These are phyloP conservation scores for Circinella umbellata DNA, from an alignment of 371 early-diverging fungal species.

Conservation along the genomic window DNA sequence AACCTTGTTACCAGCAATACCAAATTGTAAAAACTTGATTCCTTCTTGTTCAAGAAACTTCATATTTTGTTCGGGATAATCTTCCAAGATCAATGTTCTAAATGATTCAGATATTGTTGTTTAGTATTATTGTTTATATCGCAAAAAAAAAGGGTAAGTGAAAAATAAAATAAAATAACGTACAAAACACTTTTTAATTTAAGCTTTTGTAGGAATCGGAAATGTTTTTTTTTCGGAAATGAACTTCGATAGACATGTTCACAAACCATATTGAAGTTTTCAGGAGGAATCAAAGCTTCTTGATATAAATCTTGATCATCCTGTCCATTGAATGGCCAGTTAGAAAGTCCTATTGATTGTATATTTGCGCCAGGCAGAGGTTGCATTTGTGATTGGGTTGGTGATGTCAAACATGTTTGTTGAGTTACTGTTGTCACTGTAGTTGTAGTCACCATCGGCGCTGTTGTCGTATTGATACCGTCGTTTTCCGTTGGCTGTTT, in stretches of 20 bases:
- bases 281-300: conserved; percentile 83
- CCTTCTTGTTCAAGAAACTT: conserved; percentile 86
- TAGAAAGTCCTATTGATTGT: conserved; percentile 13
- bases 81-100: conserved; percentile 91
- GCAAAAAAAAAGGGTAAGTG: neutral
- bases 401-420: conserved; percentile 4
- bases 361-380: neutral
- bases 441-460: neutral
- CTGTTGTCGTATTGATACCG: neutral
- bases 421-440: neutral
- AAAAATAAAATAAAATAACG: conserved; percentile 13
- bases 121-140: no score
- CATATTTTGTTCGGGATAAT: conserved; percentile 93
- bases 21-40: conserved; percentile 90
- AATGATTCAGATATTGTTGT: neutral
- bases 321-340: conserved; percentile 32
- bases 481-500: conserved; percentile 4
- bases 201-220: conserved; percentile 88
- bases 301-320: conserved; percentile 53
- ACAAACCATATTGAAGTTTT: conserved; percentile 93
- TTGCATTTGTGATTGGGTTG: neutral
- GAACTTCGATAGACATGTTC: conserved; percentile 91
- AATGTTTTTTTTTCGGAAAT: conserved; percentile 91
- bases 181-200: conserved; percentile 90
- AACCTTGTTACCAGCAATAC: conserved; percentile 95